These are phyloP conservation scores for Mrakia frigida DNA, from an alignment of 768 basidiomycete species.

Conservation along the genomic window DNA sequence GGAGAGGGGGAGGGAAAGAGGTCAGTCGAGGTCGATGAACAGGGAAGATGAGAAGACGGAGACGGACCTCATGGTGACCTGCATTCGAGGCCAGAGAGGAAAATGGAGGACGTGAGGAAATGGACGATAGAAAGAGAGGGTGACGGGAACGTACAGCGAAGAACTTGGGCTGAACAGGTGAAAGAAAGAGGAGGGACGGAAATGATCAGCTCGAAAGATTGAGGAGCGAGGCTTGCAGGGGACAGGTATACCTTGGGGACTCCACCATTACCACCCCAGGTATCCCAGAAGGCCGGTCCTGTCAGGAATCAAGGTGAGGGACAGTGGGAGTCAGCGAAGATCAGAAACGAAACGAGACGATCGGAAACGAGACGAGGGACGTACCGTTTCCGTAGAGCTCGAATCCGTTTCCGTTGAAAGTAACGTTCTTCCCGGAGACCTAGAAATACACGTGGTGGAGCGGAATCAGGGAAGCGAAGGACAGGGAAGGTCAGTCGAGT, in stretches of 20 bases:
- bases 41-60: no score
- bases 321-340: background rate
- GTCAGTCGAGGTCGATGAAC: background rate
- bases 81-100: background rate
- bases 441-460: background rate
- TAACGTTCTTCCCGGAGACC: background rate
- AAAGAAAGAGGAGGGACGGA: background rate
- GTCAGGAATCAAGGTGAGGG: background rate
- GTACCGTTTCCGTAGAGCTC: constrained; percentile 6
- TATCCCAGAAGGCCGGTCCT: background rate
- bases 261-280: background rate
- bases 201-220: no score
- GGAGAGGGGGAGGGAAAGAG: background rate
- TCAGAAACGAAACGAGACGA: background rate
- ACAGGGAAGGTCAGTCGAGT: no score
- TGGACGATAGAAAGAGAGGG: background rate
- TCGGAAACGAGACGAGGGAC: background rate
- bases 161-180: background rate
- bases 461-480: background rate
- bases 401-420: constrained; percentile 4
- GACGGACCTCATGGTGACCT: constrained; percentile 7
- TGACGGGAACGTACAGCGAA: background rate
- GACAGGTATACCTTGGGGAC: background rate
- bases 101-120: background rate
- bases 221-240: no score